Conservation (phyloP, 1,284 basidiomycete genomes). For the Ganoderma sinense region DNA sequence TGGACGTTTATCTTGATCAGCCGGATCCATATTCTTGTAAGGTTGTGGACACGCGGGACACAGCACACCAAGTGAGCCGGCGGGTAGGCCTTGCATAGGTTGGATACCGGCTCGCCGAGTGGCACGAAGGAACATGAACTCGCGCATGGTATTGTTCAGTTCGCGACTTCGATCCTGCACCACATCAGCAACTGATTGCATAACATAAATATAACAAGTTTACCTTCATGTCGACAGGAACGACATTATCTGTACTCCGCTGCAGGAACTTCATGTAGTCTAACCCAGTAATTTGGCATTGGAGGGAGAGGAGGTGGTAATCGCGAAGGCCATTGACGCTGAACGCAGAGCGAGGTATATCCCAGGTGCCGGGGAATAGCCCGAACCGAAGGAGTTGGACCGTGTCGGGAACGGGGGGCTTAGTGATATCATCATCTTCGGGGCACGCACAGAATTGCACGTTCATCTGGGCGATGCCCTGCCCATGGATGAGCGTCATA, state of each 20-base stretch:
- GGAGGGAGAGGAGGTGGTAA: neutral
- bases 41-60: constrained; percentile 35
- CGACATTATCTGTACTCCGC: neutral
- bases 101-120: constrained; percentile 1
- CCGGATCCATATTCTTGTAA: constrained; percentile 32
- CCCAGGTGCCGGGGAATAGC: neutral
- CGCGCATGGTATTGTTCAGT: constrained; percentile 23
- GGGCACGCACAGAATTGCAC: neutral
- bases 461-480: neutral
- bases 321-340: neutral
- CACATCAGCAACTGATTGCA: too few species aligned
- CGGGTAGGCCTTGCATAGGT: neutral
- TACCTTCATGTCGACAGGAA: neutral
- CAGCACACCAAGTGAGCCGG: neutral
- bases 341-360: neutral
- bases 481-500: neutral
- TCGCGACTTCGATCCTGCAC: constrained; percentile 29
- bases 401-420: neutral
- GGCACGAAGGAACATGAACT: constrained; percentile 21
- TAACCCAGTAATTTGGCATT: neutral
- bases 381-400: neutral
- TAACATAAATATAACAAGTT: neutral
- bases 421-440: neutral
- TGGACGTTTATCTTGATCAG: constrained; percentile 6
- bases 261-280: neutral